Conservation (phyloP, 371 early-diverging fungal genomes). For the Coemansia sp. region DNA sequence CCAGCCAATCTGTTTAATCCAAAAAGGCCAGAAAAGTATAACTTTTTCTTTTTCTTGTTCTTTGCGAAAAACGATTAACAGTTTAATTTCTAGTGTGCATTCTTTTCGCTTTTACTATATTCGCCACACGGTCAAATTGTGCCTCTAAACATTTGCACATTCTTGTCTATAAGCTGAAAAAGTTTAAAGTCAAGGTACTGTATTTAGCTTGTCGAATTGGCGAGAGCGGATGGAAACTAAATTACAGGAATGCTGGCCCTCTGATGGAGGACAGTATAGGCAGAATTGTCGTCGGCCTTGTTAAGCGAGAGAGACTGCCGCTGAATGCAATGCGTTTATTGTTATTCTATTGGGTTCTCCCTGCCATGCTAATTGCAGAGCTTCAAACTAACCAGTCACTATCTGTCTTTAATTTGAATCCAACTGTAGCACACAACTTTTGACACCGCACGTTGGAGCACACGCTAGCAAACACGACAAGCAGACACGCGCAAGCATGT, state of each 20-base stretch:
- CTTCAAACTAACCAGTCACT: no score
- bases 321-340: no score
- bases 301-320: no score
- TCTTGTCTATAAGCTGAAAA: no score
- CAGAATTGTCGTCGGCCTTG: no score
- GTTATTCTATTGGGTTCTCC: no score
- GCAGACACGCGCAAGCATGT: constrained; percentile 23
- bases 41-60: neutral
- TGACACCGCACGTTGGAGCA: constrained; percentile 23
- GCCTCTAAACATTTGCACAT: no score
- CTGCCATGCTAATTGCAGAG: no score
- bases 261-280: no score
- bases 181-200: neutral
- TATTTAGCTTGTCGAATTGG: neutral
- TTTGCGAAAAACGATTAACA: neutral
- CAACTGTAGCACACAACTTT: constrained; percentile 11
- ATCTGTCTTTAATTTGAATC: neutral
- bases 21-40: neutral
- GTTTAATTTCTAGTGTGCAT: neutral
- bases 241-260: neutral
- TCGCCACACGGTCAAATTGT: neutral
- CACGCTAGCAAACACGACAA: constrained; percentile 1
- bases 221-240: neutral
- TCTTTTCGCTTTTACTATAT: neutral
- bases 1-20: neutral